Evolutionary conservation across 2,329 filamentous ascomycete genomes (phyloP).

Genomic region (Akanthomyces muscarius): DNA sequence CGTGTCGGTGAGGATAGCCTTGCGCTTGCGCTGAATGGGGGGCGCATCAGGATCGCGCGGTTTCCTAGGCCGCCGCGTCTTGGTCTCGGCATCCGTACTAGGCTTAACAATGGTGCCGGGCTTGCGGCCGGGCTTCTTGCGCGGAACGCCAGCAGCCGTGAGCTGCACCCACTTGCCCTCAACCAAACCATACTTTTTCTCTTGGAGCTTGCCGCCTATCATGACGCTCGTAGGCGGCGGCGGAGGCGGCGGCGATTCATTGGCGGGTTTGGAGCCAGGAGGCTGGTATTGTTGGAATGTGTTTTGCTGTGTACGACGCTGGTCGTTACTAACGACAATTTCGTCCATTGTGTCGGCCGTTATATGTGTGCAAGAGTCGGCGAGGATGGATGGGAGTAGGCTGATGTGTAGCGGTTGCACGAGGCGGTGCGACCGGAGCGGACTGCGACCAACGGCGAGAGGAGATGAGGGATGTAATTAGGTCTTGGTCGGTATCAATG

Average conservation of each 20-base stretch:
- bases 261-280: slow-evolving; percentile 26
- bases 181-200: slow-evolving; percentile 32
- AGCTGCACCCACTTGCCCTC: slow-evolving; percentile 44
- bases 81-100: slow-evolving; percentile 39
- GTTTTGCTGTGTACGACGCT: slow-evolving; percentile 27
- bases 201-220: slow-evolving; percentile 13
- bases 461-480: background rate
- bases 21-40: slow-evolving; percentile 52
- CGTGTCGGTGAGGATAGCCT: slow-evolving; percentile 39
- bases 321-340: slow-evolving; percentile 44
- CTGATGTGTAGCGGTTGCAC: slow-evolving; percentile 11
- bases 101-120: slow-evolving; percentile 53
- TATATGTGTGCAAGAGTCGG: slow-evolving; percentile 24
- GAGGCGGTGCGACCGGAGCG: background rate
- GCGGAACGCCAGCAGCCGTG: slow-evolving; percentile 54
- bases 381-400: slow-evolving; percentile 19
- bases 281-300: slow-evolving; percentile 27
- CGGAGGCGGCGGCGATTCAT: slow-evolving; percentile 28
- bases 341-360: slow-evolving; percentile 41
- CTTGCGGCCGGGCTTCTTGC: slow-evolving; percentile 63
- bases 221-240: slow-evolving; percentile 2
- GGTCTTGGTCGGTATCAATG: background rate
- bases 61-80: slow-evolving; percentile 52
- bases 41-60: slow-evolving; percentile 57
- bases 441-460: background rate